phyloP scores from a whole-genome alignment of 805 yeast genomes.

The Candida gorgasii region DNA sequence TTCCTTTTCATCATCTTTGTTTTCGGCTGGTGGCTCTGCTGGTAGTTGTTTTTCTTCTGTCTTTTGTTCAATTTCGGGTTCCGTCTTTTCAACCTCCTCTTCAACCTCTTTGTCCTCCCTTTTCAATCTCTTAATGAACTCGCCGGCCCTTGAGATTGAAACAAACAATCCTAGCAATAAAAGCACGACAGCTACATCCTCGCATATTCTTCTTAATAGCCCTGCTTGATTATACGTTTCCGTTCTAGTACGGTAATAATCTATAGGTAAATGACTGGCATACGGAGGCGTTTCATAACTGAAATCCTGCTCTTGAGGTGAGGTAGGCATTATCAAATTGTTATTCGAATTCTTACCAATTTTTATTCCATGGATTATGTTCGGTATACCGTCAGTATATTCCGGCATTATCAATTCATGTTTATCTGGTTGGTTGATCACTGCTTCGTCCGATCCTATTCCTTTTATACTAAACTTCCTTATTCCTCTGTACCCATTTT shows the following conservation, averaged over 20 bases:
- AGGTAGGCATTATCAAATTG: conserved; percentile 8
- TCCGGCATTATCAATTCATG: conserved; percentile 2
- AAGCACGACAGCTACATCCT: conserved; percentile 50
- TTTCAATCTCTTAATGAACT: conserved; percentile 18
- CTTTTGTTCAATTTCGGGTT: background rate
- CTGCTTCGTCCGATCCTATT: conserved; percentile 17
- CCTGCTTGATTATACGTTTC: conserved; percentile 7
- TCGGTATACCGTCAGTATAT: conserved; percentile 18
- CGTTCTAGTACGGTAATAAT: background rate
- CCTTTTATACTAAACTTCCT: conserved; percentile 27
- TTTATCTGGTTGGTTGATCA: background rate
- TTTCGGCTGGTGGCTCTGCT: background rate
- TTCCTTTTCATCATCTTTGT: background rate
- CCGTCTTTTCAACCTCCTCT: conserved; percentile 7
- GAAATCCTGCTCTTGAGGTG: conserved; percentile 11
- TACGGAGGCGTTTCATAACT: background rate
- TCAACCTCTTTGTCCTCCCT: conserved; percentile 1
- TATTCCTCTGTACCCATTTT: conserved; percentile 37
- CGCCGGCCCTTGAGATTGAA: conserved; percentile 36
- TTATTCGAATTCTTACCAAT: conserved; percentile 24
- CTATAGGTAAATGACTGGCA: conserved; percentile 5
- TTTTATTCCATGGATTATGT: conserved; percentile 38
- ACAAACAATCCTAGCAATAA: conserved; percentile 37
- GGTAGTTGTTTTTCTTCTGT: background rate
- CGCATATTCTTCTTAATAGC: conserved; percentile 38